phyloP scores from a whole-genome alignment of 2,329 filamentous ascomycete species.

The Arachnomyces sp. region DNA sequence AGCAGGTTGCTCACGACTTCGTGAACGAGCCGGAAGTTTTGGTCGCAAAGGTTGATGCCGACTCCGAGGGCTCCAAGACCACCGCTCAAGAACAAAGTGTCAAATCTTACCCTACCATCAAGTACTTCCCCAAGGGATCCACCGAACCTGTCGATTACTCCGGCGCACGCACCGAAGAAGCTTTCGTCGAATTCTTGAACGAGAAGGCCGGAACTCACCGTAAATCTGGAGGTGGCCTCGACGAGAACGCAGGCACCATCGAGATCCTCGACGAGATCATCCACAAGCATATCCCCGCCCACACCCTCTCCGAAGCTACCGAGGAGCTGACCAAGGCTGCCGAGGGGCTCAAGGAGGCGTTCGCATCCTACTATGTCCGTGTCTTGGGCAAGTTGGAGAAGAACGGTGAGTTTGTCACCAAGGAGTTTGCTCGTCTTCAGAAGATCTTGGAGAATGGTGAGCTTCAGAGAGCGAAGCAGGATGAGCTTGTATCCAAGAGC shows the following conservation, averaged over 20 bases:
- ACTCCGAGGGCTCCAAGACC: constrained; percentile 74
- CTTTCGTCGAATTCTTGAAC: constrained; percentile 76
- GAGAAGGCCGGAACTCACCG: constrained; percentile 82
- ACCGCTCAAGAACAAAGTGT: constrained; percentile 69
- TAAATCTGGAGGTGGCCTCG: constrained; percentile 67
- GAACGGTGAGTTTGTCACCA: constrained; percentile 70
- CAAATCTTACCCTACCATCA: constrained; percentile 88
- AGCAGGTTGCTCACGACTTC: constrained; percentile 76
- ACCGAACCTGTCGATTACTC: constrained; percentile 63
- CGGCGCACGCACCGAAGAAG: constrained; percentile 66
- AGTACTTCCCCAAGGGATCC: constrained; percentile 86
- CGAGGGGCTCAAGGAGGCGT: constrained; percentile 63
- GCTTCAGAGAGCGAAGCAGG: constrained; percentile 73
- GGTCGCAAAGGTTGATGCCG: constrained; percentile 92
- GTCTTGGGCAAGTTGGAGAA: constrained; percentile 76
- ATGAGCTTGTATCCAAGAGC: constrained; percentile 76
- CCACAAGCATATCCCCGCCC: constrained; percentile 55
- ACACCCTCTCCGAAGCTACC: constrained; percentile 57
- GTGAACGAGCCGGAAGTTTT: constrained; percentile 67
- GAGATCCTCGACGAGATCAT: constrained; percentile 69
- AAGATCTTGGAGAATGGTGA: constrained; percentile 79
- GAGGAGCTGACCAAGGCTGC: constrained; percentile 66
- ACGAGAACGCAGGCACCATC: constrained; percentile 72
- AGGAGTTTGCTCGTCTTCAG: constrained; percentile 75
- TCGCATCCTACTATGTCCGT: constrained; percentile 87